Conservation (phyloP, 164 flowering plant species). For the Liriodendron chinense region DNA sequence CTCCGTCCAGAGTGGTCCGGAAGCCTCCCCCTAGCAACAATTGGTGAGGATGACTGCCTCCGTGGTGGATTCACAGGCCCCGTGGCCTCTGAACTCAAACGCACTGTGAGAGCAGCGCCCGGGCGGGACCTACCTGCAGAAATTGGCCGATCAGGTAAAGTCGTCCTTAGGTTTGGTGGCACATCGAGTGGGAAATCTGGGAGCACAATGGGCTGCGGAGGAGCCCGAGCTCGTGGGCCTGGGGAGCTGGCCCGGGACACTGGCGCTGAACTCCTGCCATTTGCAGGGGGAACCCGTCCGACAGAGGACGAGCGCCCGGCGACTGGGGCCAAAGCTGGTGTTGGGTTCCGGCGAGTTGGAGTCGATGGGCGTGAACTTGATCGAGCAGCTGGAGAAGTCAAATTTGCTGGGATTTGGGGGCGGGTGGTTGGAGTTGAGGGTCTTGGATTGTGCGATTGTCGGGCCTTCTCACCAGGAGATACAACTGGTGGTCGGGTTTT, state of each 20-base stretch:
- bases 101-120: slow-evolving; percentile 37
- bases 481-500: slow-evolving; percentile 51
- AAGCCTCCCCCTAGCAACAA: slow-evolving; percentile 63
- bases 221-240: slow-evolving; percentile 52
- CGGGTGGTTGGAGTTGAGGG: slow-evolving; percentile 87
- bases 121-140: slow-evolving; percentile 95
- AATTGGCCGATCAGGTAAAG: slow-evolving; percentile 80
- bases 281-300: slow-evolving; percentile 44
- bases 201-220: slow-evolving; percentile 65
- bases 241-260: slow-evolving; percentile 82
- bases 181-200: slow-evolving; percentile 85
- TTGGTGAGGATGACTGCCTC: slow-evolving; percentile 64
- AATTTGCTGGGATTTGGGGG: slow-evolving; percentile 55
- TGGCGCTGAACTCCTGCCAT: slow-evolving; percentile 49
- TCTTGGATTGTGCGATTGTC: slow-evolving; percentile 55
- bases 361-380: slow-evolving; percentile 78
- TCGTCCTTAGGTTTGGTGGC: slow-evolving; percentile 90
- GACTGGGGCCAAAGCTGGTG: slow-evolving; percentile 44
- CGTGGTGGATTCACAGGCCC: slow-evolving; percentile 37
- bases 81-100: slow-evolving; percentile 44
- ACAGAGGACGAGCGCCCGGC: slow-evolving; percentile 43
- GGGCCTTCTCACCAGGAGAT: slow-evolving; percentile 48
- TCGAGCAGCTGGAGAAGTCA: slow-evolving; percentile 40
- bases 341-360: slow-evolving; percentile 66
- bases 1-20: slow-evolving; percentile 47